Evolutionary conservation across 1,284 basidiomycete species (phyloP), one percentile per base, ranked within the genome.

Genomic region (Mixia osmundae): DNA sequence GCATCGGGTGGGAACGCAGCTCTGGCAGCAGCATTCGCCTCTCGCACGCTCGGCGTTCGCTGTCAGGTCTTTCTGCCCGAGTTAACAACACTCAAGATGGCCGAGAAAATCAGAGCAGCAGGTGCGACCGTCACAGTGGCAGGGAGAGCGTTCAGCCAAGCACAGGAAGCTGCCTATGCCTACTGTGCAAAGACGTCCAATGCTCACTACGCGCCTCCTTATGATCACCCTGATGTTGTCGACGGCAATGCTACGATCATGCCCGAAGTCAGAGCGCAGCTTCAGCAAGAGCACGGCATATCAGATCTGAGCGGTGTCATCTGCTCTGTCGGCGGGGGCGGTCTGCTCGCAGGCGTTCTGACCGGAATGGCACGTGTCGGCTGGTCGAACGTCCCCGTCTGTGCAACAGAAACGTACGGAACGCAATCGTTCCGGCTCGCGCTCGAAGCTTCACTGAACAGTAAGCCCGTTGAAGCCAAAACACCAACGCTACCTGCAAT

Each of bases 1-100:
- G n/a, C n/a, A n/a, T n/a, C n/a, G n/a, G 52, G 52, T n/a, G 54
- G 54, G 2, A 56, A 56, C 41, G 54, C 54, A 12, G 54, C 53
- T 7, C 35, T 54, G 7, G 51, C 52, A 1, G 50, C 47, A 4
- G 47, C 51, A 1, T 43, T 48, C 24, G 48, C 50, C 9, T 49
- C 50, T 1, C 38, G 39, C 16, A 27, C 40, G 7, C 39, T 50
- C 2, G 46, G 46, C 12, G 38, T 49, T 19, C 41, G 32, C 7
- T 49, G 49, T 35, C 52, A 48, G n/a, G 46, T 54, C 25, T 51
- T 48, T 30, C 48, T 51, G 0, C 54, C 54, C 0, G n/a, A n/a
- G n/a, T n/a, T n/a, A n/a, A n/a, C n/a, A n/a, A n/a, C n/a, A n/a
- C n/a, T n/a, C n/a, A n/a, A n/a, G n/a, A n/a, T n/a, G n/a, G n/a